phyloP scores from a whole-genome alignment of 306 rosid genomes.

The Cucumis hystrix region DNA sequence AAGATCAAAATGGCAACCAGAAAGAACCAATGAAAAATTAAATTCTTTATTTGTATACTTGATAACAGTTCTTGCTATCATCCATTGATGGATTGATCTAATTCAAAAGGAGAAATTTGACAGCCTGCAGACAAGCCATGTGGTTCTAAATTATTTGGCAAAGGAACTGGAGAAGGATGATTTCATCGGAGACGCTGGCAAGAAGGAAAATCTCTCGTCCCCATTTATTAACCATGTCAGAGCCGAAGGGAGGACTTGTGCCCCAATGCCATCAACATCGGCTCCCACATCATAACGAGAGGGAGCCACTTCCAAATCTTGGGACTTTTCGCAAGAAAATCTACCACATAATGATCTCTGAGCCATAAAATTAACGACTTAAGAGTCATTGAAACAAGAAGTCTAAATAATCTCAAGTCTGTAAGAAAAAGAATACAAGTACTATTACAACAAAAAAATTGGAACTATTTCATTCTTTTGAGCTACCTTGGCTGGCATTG shows the following conservation, averaged over 20 bases:
- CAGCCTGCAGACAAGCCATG: background rate
- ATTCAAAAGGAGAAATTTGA: background rate
- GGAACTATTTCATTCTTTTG: constrained; percentile 19
- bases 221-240: background rate
- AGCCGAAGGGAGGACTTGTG: background rate
- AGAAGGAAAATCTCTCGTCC: background rate
- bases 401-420: constrained; percentile 6
- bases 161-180: background rate
- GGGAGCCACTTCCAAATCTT: background rate
- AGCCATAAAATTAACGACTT: constrained; percentile 13
- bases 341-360: constrained; percentile 7
- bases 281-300: background rate
- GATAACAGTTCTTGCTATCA: background rate
- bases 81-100: background rate
- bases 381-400: background rate
- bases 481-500: constrained; percentile 10
- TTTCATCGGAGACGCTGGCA: background rate
- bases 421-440: constrained; percentile 3
- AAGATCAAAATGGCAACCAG: background rate
- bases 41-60: background rate
- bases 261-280: background rate
- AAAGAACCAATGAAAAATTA: background rate
- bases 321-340: background rate
- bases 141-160: constrained; percentile 3
- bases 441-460: constrained; percentile 17